These are phyloP conservation scores for Colletotrichum melonis DNA, from an alignment of 2,329 filamentous ascomycete species.

Conservation along the genomic window DNA sequence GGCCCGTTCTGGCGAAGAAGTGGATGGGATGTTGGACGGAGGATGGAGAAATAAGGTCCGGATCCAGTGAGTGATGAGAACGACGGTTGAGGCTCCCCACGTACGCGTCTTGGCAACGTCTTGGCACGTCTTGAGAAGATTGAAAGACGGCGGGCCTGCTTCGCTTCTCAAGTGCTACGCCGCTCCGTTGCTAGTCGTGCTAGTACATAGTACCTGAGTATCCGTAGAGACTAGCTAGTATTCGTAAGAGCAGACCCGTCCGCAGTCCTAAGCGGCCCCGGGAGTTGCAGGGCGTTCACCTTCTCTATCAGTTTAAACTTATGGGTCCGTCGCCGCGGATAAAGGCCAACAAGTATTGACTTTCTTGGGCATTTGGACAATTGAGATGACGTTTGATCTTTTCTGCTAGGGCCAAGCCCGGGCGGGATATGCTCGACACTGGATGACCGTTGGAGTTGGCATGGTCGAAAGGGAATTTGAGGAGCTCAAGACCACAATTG, in stretches of 20 bases:
- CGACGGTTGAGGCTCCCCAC: constrained; percentile 29
- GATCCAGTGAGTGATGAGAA: constrained; percentile 17
- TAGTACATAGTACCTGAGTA: no score
- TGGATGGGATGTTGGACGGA: constrained; percentile 1
- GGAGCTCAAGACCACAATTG: not conserved
- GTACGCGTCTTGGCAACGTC: constrained; percentile 22
- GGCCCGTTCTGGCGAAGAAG: not conserved
- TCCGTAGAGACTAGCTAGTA: no score
- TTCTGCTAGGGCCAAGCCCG: not conserved
- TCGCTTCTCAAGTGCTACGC: not conserved
- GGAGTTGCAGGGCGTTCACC: not conserved
- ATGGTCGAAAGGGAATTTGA: not conserved
- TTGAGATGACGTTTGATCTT: not conserved
- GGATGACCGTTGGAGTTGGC: not conserved
- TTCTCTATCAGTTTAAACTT: constrained; percentile 22
- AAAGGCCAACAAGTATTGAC: constrained; percentile 5
- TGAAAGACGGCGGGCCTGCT: not conserved
- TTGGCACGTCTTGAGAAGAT: constrained; percentile 26
- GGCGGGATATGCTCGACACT: not conserved
- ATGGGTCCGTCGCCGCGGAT: constrained; percentile 9
- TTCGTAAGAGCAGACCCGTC: not conserved
- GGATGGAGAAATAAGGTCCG: constrained; percentile 29
- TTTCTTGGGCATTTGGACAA: not conserved
- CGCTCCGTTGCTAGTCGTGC: not conserved
- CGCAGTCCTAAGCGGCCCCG: not conserved